Conservation (phyloP, 1,139 yeast species). For the Saccharomyces uvarum region DNA sequence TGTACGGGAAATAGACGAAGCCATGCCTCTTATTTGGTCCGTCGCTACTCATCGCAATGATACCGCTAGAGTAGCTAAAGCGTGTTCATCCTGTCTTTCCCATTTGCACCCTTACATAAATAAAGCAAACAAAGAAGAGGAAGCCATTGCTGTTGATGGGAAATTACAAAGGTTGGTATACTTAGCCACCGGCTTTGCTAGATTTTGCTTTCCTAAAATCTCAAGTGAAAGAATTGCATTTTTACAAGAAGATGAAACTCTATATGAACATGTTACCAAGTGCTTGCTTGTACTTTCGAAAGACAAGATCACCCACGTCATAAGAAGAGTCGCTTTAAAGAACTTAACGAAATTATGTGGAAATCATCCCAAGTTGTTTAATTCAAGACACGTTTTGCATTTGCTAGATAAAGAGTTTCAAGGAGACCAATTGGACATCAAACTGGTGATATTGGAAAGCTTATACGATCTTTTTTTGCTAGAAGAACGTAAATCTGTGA, state of each 20-base stretch:
- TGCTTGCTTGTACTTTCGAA: slow-evolving; percentile 49
- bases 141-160: slow-evolving; percentile 33
- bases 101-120: slow-evolving; percentile 41
- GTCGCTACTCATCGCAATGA: slow-evolving; percentile 43
- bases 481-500: slow-evolving; percentile 44
- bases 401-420: slow-evolving; percentile 48
- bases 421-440: slow-evolving; percentile 34
- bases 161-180: slow-evolving; percentile 52
- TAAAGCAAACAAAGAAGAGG: slow-evolving; percentile 25
- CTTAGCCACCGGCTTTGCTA: slow-evolving; percentile 62
- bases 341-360: slow-evolving; percentile 53
- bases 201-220: slow-evolving; percentile 52
- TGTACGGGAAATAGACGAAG: slow-evolving; percentile 54
- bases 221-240: slow-evolving; percentile 39
- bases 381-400: slow-evolving; percentile 45
- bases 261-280: slow-evolving; percentile 48
- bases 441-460: slow-evolving; percentile 47
- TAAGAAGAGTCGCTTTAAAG: slow-evolving; percentile 47
- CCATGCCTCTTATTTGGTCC: slow-evolving; percentile 59
- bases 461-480: slow-evolving; percentile 46
- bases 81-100: slow-evolving; percentile 51
- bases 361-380: slow-evolving; percentile 54
- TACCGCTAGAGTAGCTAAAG: slow-evolving; percentile 46
- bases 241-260: slow-evolving; percentile 45
- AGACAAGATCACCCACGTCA: slow-evolving; percentile 26